A percentile compares a stretch with the other conserved stretches of the same genome.
Evolutionary conservation across 306 rosid genomes (phyloP).

Genomic region (Heteromeles arbutifolia): DNA sequence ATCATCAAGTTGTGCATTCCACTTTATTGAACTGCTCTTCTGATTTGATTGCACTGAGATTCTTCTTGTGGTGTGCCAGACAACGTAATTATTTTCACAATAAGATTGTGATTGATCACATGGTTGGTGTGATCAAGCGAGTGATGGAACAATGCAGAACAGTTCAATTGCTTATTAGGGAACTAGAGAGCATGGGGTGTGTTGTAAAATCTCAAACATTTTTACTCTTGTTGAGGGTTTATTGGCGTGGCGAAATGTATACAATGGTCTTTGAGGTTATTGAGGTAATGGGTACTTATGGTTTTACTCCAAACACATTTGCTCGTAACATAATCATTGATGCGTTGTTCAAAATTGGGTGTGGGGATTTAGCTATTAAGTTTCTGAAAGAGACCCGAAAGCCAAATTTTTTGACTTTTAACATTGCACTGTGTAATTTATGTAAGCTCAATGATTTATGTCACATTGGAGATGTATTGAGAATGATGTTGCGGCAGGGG

Average conservation of each 20-base stretch:
- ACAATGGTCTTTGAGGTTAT: slow-evolving; percentile 32
- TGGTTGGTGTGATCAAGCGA: slow-evolving; percentile 31
- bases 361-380: slow-evolving; percentile 23
- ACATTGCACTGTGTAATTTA: slow-evolving; percentile 37
- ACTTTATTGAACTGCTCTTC: slow-evolving; percentile 39
- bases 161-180: slow-evolving; percentile 24
- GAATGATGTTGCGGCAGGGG: slow-evolving; percentile 33
- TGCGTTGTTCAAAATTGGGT: slow-evolving; percentile 37
- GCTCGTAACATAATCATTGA: slow-evolving; percentile 50
- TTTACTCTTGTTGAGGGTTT: slow-evolving; percentile 46
- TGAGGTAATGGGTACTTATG: slow-evolving; percentile 32
- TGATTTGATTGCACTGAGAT: slow-evolving; percentile 49
- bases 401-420: slow-evolving; percentile 54
- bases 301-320: slow-evolving; percentile 42
- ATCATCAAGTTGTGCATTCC: slow-evolving; percentile 22
- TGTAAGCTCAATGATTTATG: slow-evolving; percentile 28
- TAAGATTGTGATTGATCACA: slow-evolving; percentile 18
- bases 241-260: slow-evolving; percentile 44
- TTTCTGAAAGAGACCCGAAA: slow-evolving; percentile 23
- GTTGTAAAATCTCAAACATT: slow-evolving; percentile 37
- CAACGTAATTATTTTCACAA: slow-evolving; percentile 34
- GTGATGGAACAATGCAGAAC: slow-evolving; percentile 31
- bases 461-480: slow-evolving; percentile 20
- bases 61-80: slow-evolving; percentile 46
- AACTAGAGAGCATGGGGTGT: slow-evolving; percentile 41